phyloP scores from a whole-genome alignment of 306 rosid species.

The Cucurbita pepo region DNA sequence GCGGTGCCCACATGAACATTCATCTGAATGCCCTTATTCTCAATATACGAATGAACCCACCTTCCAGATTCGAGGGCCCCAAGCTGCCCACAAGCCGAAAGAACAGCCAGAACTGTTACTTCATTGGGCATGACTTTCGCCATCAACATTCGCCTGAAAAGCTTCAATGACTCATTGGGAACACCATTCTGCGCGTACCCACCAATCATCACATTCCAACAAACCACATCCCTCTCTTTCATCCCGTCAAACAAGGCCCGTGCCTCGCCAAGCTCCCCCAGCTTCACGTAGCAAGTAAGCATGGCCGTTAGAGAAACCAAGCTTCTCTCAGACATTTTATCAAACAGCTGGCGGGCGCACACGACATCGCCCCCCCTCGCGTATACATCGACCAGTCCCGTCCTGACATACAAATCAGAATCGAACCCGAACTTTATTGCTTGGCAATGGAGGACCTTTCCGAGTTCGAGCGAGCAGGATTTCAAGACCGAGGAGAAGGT shows the following conservation, averaged over 20 bases:
- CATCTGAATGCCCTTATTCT: slow-evolving; percentile 21
- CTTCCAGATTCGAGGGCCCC: slow-evolving; percentile 66
- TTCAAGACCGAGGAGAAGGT: slow-evolving; percentile 50
- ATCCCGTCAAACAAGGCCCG: slow-evolving; percentile 35
- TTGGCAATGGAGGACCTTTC: slow-evolving; percentile 38
- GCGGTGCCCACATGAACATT: slow-evolving; percentile 54
- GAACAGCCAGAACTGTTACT: slow-evolving; percentile 41
- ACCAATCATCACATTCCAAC: slow-evolving; percentile 84
- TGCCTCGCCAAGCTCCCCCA: slow-evolving; percentile 45
- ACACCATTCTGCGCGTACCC: slow-evolving; percentile 56
- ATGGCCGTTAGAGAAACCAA: slow-evolving; percentile 48
- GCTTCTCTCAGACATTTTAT: slow-evolving; percentile 46
- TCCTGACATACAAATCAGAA: slow-evolving; percentile 39
- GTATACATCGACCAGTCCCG: slow-evolving; percentile 47
- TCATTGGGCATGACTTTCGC: slow-evolving; percentile 45
- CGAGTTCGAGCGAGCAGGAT: slow-evolving; percentile 20
- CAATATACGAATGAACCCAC: slow-evolving; percentile 55
- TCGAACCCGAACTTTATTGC: slow-evolving; percentile 26
- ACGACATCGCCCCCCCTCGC: slow-evolving; percentile 43
- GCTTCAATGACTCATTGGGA: slow-evolving; percentile 42
- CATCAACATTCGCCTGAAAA: slow-evolving; percentile 47
- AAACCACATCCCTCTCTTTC: slow-evolving; percentile 41
- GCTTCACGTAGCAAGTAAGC: slow-evolving; percentile 49
- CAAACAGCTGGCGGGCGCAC: slow-evolving; percentile 47
- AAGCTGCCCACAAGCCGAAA: slow-evolving; percentile 68